Evolutionary conservation across 192 early-diverging fungal species (phyloP).

Genomic region (Coemansia sp.): DNA sequence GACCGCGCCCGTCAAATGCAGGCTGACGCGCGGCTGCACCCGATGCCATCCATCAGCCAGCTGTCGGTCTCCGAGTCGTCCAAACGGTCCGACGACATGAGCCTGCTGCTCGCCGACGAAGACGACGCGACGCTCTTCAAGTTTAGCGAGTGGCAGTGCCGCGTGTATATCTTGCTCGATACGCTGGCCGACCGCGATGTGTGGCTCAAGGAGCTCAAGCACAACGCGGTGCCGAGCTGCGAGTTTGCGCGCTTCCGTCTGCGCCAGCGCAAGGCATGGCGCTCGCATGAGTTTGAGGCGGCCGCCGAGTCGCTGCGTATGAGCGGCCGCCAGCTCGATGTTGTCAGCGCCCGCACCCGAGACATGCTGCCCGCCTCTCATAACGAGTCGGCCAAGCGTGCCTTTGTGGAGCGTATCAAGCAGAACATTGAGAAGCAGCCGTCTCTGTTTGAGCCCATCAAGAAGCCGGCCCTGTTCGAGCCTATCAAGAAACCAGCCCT

Average conservation of each 20-base stretch:
- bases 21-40: conserved; percentile 11
- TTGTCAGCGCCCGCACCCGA: conserved; percentile 20
- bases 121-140: conserved; percentile 33
- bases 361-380: conserved; percentile 24
- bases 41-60: conserved; percentile 6
- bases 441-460: neutral
- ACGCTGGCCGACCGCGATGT: conserved; percentile 38
- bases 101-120: conserved; percentile 13
- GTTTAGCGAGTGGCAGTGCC: conserved; percentile 54
- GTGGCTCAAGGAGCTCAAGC: conserved; percentile 45
- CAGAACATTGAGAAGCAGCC: conserved; percentile 4
- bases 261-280: conserved; percentile 32
- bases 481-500: neutral
- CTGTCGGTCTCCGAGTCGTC: conserved; percentile 7
- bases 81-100: conserved; percentile 6
- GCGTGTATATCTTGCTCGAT: conserved; percentile 51
- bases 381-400: conserved; percentile 37
- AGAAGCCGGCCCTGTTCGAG: neutral
- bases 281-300: conserved; percentile 22
- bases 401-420: conserved; percentile 22
- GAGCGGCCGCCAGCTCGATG: conserved; percentile 32
- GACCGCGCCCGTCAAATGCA: conserved; percentile 12
- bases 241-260: conserved; percentile 43
- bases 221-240: conserved; percentile 38
- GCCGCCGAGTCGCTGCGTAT: conserved; percentile 34